Percentiles rank a stretch among this genome's conserved stretches.
Conservation (phyloP, 169 alveolate species). For the Ichthyophthirius multifiliis region DNA sequence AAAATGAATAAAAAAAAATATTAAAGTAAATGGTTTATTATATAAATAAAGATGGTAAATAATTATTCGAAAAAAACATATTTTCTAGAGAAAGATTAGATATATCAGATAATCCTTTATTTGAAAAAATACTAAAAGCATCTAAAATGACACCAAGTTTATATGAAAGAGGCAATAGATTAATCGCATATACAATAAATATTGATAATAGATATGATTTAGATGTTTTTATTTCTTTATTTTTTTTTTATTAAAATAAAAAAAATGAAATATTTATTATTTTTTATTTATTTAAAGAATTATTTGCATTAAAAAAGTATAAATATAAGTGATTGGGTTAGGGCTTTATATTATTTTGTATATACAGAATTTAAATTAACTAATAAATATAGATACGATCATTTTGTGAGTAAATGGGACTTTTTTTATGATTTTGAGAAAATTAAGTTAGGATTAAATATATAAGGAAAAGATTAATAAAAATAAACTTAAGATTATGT, state of each 20-base stretch:
- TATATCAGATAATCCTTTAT: constrained; percentile 50
- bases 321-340: constrained; percentile 53
- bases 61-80: constrained; percentile 51
- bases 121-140: constrained; percentile 46
- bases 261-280: neutral
- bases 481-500: neutral
- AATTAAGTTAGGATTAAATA: constrained; percentile 39
- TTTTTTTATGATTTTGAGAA: constrained; percentile 49
- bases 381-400: constrained; percentile 62
- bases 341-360: constrained; percentile 50
- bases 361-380: constrained; percentile 48
- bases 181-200: constrained; percentile 53
- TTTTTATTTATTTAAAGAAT: constrained; percentile 28
- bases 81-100: constrained; percentile 67
- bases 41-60: constrained; percentile 54
- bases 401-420: constrained; percentile 50
- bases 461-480: constrained; percentile 4
- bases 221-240: constrained; percentile 41
- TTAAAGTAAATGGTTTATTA: constrained; percentile 64
- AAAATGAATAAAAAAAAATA: no score
- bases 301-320: constrained; percentile 61
- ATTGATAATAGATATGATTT: constrained; percentile 58
- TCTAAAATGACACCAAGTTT: constrained; percentile 29
- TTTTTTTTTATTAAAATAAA: no score
- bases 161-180: constrained; percentile 47